Conservation (phyloP, 257 asterid genomes). For the Linderniella brevidens region DNA sequence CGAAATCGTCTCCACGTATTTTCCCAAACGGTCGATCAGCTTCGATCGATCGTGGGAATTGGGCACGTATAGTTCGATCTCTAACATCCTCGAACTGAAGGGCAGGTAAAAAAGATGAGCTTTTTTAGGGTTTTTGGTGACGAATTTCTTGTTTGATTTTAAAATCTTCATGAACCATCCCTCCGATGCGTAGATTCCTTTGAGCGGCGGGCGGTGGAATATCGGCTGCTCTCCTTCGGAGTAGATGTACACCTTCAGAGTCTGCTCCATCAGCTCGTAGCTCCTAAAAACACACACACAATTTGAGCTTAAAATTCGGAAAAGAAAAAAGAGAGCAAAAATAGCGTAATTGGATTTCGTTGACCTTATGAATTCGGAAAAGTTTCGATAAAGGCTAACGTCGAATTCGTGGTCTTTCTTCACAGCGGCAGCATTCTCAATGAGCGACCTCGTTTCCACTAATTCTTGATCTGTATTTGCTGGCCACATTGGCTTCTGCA, state of each 20-base stretch:
- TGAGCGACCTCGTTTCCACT: slow-evolving; percentile 26
- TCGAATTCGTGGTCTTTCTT: slow-evolving; percentile 32
- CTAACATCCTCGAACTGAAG: slow-evolving; percentile 44
- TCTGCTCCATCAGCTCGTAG: slow-evolving; percentile 72
- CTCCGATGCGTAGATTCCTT: slow-evolving; percentile 79
- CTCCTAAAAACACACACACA: slow-evolving; percentile 47
- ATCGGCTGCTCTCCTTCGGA: slow-evolving; percentile 61
- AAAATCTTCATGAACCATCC: slow-evolving; percentile 85
- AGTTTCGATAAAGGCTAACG: slow-evolving; percentile 52
- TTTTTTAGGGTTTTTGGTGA: slow-evolving; percentile 35
- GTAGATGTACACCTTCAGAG: slow-evolving; percentile 55
- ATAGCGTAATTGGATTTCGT: slow-evolving; percentile 6
- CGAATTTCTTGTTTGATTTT: slow-evolving; percentile 30
- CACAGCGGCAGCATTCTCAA: slow-evolving; percentile 33
- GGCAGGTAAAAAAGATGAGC: slow-evolving; percentile 79
- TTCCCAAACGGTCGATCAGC: slow-evolving; percentile 19
- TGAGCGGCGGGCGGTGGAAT: slow-evolving; percentile 59
- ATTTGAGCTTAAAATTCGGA: slow-evolving; percentile 6
- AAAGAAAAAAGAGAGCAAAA: slow-evolving; percentile 2
- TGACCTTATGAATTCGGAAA: slow-evolving; percentile 68
- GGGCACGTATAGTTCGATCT: slow-evolving; percentile 32
- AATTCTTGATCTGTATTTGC: slow-evolving; percentile 47
- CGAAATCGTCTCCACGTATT: slow-evolving; percentile 26
- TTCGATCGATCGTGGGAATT: slow-evolving; percentile 32
- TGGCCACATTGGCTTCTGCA: slow-evolving; percentile 57